Evolutionary conservation across 2,329 filamentous ascomycete genomes (phyloP), one percentile per base, ranked within the genome.

Genomic region (Xylariaceae sp.): DNA sequence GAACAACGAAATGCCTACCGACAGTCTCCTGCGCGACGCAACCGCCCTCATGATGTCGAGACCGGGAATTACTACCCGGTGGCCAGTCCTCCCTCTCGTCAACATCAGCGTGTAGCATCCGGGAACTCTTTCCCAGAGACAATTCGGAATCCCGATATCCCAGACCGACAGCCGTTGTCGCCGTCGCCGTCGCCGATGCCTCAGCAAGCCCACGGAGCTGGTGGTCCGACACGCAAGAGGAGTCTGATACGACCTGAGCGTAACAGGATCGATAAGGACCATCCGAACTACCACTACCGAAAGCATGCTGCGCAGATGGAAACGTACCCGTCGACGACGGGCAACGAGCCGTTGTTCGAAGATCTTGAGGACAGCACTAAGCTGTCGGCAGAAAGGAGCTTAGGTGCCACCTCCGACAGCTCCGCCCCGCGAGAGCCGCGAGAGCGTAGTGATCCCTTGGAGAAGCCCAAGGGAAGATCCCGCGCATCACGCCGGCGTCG

Each of bases 251-350:
- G 85, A 46, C 92, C 92, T 1, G 92, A 98, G 65, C 79, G 92
- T 50, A 84, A 84, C 55, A 79, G 85, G 52, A 87, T 94, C 51
- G 85, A 89, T 52, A 81, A 75, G 48, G 85, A 89, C 52, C 88
- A 97, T 60, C 88, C 89, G 11, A 94, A 97, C 62, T 98, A 96
- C 59, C 78, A 96, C 65, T 98, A 98, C 64, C 81, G 88, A 51
- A 85, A 94, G 61, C 89, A 95, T 76, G 88, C 94, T 8, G 85
- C 88, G 54, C 85, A 90, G 49, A 96, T 98, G 88, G 75, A 83
- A 39, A 84, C 88, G 4, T 72, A 88, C 49, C 92, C 94, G 1
- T 97, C 92, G 1, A 85, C 87, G 5, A 97, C 92, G 0, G 92
- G 92, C 44, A 85, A 94, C 53, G 89, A 97, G 54, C 88, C 89